phyloP scores from a whole-genome alignment of 257 asterid species.

The Nicotiana attenuata region DNA sequence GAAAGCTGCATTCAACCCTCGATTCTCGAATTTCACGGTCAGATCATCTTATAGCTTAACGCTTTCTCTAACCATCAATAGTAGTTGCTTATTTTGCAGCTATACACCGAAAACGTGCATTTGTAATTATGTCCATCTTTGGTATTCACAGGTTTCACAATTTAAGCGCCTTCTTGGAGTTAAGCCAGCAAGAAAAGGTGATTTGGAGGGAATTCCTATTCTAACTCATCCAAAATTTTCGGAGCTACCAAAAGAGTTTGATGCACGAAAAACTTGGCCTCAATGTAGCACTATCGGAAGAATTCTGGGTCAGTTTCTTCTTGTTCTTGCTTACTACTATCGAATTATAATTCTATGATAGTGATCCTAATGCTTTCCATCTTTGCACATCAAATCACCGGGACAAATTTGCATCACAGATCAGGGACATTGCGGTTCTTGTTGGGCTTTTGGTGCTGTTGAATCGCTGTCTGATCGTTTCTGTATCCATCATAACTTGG shows the following conservation, averaged over 20 bases:
- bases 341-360: background rate
- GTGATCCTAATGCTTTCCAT: conserved; percentile 27
- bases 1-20: conserved; percentile 81
- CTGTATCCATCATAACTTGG: conserved; percentile 69
- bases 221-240: conserved; percentile 37
- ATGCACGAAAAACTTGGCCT: conserved; percentile 87
- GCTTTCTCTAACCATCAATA: background rate
- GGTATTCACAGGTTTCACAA: conserved; percentile 56
- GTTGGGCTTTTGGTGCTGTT: conserved; percentile 99
- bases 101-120: background rate
- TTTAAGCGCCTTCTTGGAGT: conserved; percentile 89
- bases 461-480: conserved; percentile 90
- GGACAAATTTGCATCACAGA: conserved; percentile 42
- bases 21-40: conserved; percentile 73
- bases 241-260: conserved; percentile 59
- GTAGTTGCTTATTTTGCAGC: background rate
- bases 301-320: conserved; percentile 66
- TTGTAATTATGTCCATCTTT: background rate
- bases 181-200: conserved; percentile 46
- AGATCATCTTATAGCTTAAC: conserved; percentile 19
- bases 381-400: conserved; percentile 18
- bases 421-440: conserved; percentile 99
- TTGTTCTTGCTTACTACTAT: conserved; percentile 8
- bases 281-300: conserved; percentile 60
- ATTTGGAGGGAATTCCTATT: conserved; percentile 41